These are phyloP conservation scores for Phytophthora vignae DNA, from an alignment of 352 stramenopile genomes.

Conservation along the genomic window DNA sequence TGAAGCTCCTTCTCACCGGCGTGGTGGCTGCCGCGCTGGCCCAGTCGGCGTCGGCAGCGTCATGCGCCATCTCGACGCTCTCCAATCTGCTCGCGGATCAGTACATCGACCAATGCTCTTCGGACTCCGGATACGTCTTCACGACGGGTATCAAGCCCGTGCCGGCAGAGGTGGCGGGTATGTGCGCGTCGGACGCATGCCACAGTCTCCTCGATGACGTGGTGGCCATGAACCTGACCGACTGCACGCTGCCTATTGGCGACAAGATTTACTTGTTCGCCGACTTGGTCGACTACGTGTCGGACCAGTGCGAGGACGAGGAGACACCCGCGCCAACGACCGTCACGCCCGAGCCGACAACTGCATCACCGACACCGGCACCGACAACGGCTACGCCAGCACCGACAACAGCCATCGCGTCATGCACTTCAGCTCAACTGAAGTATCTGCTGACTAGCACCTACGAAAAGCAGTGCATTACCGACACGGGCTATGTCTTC, in stretches of 20 bases:
- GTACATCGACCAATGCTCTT: conserved; percentile 35
- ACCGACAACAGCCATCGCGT: conserved; percentile 15
- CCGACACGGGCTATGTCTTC: conserved; percentile 34
- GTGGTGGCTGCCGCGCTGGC: conserved; percentile 9
- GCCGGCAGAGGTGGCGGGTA: conserved; percentile 17
- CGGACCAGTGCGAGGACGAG: conserved; percentile 21
- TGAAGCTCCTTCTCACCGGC: conserved; percentile 33
- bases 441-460: conserved; percentile 28
- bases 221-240: conserved; percentile 26
- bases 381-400: conserved; percentile 19
- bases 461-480: conserved; percentile 29
- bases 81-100: conserved; percentile 28
- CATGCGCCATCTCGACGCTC: conserved; percentile 25
- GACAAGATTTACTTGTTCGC: conserved; percentile 33
- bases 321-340: conserved; percentile 17
- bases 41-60: conserved; percentile 3
- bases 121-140: conserved; percentile 41
- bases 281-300: conserved; percentile 39
- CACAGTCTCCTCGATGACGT: conserved; percentile 30
- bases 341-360: conserved; percentile 13
- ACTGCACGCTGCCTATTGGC: conserved; percentile 42
- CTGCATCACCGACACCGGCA: conserved; percentile 2
- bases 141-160: conserved; percentile 24
- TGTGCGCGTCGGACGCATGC: conserved; percentile 36
- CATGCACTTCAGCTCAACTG: conserved; percentile 28